phyloP scores from a whole-genome alignment of 2,329 filamentous ascomycete species.

The Colletotrichum graminicola region DNA sequence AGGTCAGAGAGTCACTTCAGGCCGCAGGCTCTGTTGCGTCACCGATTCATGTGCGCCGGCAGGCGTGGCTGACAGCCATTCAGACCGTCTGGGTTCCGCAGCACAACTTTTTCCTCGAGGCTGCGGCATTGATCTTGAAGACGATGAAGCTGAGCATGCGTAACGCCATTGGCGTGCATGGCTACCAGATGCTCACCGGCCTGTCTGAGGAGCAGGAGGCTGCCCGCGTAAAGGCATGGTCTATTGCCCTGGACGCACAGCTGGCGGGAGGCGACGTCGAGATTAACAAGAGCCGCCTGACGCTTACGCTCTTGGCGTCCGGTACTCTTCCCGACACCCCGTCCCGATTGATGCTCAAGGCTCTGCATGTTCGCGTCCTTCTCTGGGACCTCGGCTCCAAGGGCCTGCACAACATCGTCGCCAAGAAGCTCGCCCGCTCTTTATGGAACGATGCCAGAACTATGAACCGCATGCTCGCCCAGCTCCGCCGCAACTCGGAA shows the following conservation, averaged over 20 bases:
- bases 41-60: conserved; percentile 85
- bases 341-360: conserved; percentile 87
- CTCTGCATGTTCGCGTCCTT: conserved; percentile 89
- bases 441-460: conserved; percentile 86
- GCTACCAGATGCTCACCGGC: conserved; percentile 84
- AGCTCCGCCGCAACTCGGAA: conserved; percentile 56
- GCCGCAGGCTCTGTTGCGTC: conserved; percentile 80
- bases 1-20: conserved; percentile 54
- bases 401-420: conserved; percentile 76
- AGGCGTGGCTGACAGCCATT: conserved; percentile 93
- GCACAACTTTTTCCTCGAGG: conserved; percentile 88
- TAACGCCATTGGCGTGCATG: conserved; percentile 79
- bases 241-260: conserved; percentile 92
- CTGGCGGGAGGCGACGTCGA: conserved; percentile 90
- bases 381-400: conserved; percentile 81
- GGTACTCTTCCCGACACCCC: conserved; percentile 88
- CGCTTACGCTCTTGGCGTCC: conserved; percentile 88
- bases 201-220: conserved; percentile 87
- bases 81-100: conserved; percentile 93
- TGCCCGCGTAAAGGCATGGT: conserved; percentile 90
- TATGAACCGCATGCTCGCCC: conserved; percentile 65
- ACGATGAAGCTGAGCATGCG: conserved; percentile 84
- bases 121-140: conserved; percentile 83
- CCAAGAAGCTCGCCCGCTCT: conserved; percentile 77
- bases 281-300: conserved; percentile 87